Evolutionary conservation across 1,139 yeast genomes (phyloP).

Genomic region (Meyerozyma elateridarum): DNA sequence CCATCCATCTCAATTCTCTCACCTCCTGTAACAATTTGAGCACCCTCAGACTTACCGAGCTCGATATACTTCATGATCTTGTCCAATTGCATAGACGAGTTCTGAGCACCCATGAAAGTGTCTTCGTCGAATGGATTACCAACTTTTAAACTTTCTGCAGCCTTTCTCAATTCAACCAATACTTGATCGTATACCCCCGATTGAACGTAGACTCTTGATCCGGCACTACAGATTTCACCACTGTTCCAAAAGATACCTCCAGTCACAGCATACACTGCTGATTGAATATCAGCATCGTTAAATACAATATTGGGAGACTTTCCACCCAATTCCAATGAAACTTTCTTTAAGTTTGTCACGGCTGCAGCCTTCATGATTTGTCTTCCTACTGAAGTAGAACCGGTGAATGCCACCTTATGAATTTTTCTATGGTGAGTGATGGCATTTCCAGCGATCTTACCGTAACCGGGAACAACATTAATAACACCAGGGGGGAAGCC

Average conservation of each 20-base stretch:
- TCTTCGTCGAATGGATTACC: slow-evolving; percentile 18
- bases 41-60: slow-evolving; percentile 72
- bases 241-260: slow-evolving; percentile 19
- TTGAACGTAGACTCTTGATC: slow-evolving; percentile 20
- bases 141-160: slow-evolving; percentile 13
- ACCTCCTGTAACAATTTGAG: slow-evolving; percentile 74
- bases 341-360: slow-evolving; percentile 27
- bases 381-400: slow-evolving; percentile 33
- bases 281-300: slow-evolving; percentile 26
- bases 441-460: slow-evolving; percentile 28
- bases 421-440: slow-evolving; percentile 27
- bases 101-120: slow-evolving; percentile 18
- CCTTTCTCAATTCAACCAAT: slow-evolving; percentile 14
- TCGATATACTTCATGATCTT: slow-evolving; percentile 28
- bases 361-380: slow-evolving; percentile 30
- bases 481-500: slow-evolving; percentile 32
- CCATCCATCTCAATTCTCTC: slow-evolving; percentile 63
- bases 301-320: slow-evolving; percentile 30
- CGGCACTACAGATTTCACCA: slow-evolving; percentile 21
- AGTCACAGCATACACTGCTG: slow-evolving; percentile 14
- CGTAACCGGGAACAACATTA: slow-evolving; percentile 30
- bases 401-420: slow-evolving; percentile 34
- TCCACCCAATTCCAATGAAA: slow-evolving; percentile 33
- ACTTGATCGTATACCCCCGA: slow-evolving; percentile 18
- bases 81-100: slow-evolving; percentile 16